These are phyloP conservation scores for Plasmopara halstedii DNA, from an alignment of 352 stramenopile genomes.

Conservation along the genomic window DNA sequence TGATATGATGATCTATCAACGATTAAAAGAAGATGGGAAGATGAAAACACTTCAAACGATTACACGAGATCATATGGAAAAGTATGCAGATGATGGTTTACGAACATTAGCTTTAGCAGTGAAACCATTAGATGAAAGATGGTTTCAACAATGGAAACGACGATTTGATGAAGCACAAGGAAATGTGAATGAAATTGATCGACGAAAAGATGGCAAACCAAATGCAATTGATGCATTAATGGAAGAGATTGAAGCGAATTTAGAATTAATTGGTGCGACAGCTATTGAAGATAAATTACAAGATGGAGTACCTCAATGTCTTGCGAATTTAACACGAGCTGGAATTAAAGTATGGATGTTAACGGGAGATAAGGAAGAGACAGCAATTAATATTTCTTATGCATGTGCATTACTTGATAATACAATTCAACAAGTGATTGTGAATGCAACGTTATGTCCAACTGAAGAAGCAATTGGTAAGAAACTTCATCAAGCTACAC, in stretches of 20 bases:
- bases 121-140: slow-evolving; percentile 55
- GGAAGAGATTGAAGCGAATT: slow-evolving; percentile 72
- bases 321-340: slow-evolving; percentile 69
- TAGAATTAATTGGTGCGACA: slow-evolving; percentile 83
- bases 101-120: slow-evolving; percentile 76
- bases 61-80: slow-evolving; percentile 72
- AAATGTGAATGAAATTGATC: slow-evolving; percentile 66
- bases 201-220: slow-evolving; percentile 69
- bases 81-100: slow-evolving; percentile 78
- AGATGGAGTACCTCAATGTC: slow-evolving; percentile 80
- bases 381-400: slow-evolving; percentile 94
- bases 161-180: slow-evolving; percentile 62
- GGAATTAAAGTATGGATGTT: slow-evolving; percentile 95
- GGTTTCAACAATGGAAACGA: slow-evolving; percentile 70
- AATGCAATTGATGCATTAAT: slow-evolving; percentile 71
- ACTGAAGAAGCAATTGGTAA: slow-evolving; percentile 60
- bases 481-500: slow-evolving; percentile 32
- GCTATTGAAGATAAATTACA: slow-evolving; percentile 92
- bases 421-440: slow-evolving; percentile 69
- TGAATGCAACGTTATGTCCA: slow-evolving; percentile 63
- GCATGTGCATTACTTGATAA: slow-evolving; percentile 81
- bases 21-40: slow-evolving; percentile 40
- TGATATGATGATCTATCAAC: slow-evolving; percentile 90
- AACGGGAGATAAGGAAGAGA: slow-evolving; percentile 94
- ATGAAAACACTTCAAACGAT: slow-evolving; percentile 46